Evolutionary conservation across 1,139 yeast genomes (phyloP), one percentile per base, ranked within the genome.

Genomic region (Arxiozyma telluris): DNA sequence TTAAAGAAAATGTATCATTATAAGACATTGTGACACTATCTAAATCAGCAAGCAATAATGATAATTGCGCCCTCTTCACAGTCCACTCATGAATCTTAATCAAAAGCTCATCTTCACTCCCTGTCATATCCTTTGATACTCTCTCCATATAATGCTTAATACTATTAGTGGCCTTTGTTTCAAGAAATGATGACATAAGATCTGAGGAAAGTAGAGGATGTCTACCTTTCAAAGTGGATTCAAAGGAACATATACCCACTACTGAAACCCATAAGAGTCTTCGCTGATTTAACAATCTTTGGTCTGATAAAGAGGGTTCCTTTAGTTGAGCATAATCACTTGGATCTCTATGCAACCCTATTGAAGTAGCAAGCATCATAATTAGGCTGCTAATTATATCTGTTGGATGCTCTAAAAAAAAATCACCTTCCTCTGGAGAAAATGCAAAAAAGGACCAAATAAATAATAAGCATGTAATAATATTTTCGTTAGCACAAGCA

Each of bases 401-500:
- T 1, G 72, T 65, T 17, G 71, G 70, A 47, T 67, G 69, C 41
- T 63, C 70, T 41, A 61, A 56, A 49, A 66, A 64, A 43, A 64
- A 62, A 54, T 67, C 71, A 39, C 70, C 68, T 52, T 66, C 66
- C 49, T 67, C 70, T 1, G 72, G 71, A 1, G 71, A 64, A 51
- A 66, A 62, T 17, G 64, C 68, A 49, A 62, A 64, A 43, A 62
- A 63, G 12, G 68, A 59, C 72, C 72, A 68, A 39, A 67, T 58
- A 47, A 64, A 63, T 51, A 67, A 54, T 38, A 66, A 53, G 46
- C 70, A 68, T 15, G 64, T 60, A 23, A 65, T 55, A n/a, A 59
- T 62, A 47, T 64, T 67, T 55, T 67, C 71, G 47, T 65, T 66
- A 0, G 69, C 62, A 53, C 68, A 65, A 17, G 65, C 63, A 54